Evolutionary conservation across 2,329 filamentous ascomycete species (phyloP), one percentile per base, ranked within the genome.

Genomic region (Botrytis byssoidea): DNA sequence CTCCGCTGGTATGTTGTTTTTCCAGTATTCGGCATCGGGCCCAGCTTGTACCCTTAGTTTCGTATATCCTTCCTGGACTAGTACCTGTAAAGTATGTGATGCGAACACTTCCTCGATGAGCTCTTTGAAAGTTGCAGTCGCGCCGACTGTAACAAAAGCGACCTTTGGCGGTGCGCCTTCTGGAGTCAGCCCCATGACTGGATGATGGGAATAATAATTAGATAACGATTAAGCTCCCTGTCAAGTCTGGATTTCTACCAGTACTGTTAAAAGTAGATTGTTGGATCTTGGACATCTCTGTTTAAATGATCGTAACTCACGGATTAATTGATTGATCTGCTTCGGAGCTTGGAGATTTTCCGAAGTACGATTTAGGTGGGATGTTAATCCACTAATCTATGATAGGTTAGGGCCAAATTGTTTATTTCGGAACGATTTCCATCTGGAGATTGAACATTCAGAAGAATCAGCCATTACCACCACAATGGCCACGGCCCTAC

Each of bases 101-200:
- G 86, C 83, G 9, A 97, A 84, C 18, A 91, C 88, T 46, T 91
- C 88, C 61, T 86, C 83, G 73, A 97, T 87, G 3, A 99, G 88
- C 10, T 86, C 83, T 70, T 87, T 86, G 83, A 99, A 99, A 32
- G 92, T 89, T 25, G 95, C 94, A 0, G 95, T 99, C 9, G 96
- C 95, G 73, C 96, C 96, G 44, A 97, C 92, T 0, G 96, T 98
- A 72, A 98, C 91, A 77, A 99, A 93, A 81, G 93, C 96, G 71
- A 37, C 63, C 46, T 71, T 48, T 48, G 68, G 32, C 6, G 42
- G 40, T 40, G 37, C 18, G 7, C 37, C n/a, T 57, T 35, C 37
- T 68, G 63, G 40, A 59, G 22, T 20, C 8, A 42, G 18, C 16
- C 4, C 40, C 57, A 71, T 61, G 29, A 22, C n/a, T 42, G n/a